Evolutionary conservation across 352 stramenopile species (phyloP), one percentile per base, ranked within the genome.

Genomic region (Pythium folliculosum): DNA sequence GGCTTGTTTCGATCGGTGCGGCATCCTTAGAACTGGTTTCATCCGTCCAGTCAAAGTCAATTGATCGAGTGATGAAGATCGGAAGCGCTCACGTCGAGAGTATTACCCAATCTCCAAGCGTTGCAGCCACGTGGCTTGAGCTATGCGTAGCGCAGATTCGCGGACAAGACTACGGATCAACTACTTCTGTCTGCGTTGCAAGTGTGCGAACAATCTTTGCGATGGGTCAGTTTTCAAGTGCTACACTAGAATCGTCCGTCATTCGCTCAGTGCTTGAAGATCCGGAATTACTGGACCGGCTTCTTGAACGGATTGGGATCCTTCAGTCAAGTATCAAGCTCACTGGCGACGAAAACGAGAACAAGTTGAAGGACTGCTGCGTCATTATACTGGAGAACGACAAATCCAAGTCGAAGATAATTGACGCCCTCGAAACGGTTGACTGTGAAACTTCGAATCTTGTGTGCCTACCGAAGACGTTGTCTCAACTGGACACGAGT

Each of bases 381-480:
- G 76, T 86, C 10, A 43, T 91, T 13, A 60, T 91, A 50, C 81
- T 88, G 22, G 75, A 80, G 55, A 88, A 64, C 37, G 79, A 86
- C 3, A 59, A 77, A 21, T 71, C 73, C 9, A 14, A 56, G 35
- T 63, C 76, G 12, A 87, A 88, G 52, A 73, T 91, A 13, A 61
- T 77, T 1, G 73, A 84, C n/a, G 76, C 70, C 12, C 53, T 82
- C 1, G 73, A 82, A 30, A 71, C 60, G 19, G 56, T 64, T 16
- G 48, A 49, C n/a, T 16, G 23, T 6, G 35, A 59, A 22, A 21
- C 21, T 7, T 14, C 51, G 12, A 45, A 63, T 12, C 3, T 43
- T 37, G 58, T 64, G 1, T 67, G 44, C 49, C 48, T 72, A 0
- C 53, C 66, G 48, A 2, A 25, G 19, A 59, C 58, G 0, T 38